Percentiles rank a stretch among this genome's conserved stretches.
Evolutionary conservation across 202 grass and related monocot species (phyloP).

Genomic region (Dendrocalamus latiflorus): DNA sequence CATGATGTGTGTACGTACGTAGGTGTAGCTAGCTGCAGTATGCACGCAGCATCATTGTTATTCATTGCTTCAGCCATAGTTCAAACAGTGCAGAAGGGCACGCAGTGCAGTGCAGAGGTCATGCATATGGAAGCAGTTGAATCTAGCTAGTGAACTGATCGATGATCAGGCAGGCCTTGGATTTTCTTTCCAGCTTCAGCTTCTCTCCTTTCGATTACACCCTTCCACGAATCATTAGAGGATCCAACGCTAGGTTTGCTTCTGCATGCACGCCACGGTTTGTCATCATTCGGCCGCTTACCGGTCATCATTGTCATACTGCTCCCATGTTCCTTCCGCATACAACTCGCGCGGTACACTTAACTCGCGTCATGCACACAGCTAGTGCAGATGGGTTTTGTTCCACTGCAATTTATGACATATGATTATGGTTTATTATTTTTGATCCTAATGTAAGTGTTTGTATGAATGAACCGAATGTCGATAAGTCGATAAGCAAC

Average conservation of each 20-base stretch:
- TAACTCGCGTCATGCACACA: neutral
- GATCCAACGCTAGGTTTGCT: slow-evolving; percentile 34
- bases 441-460: no score
- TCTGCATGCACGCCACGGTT: slow-evolving; percentile 1
- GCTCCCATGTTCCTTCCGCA: neutral
- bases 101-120: no score
- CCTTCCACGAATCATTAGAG: neutral
- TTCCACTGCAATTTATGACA: no score
- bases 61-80: slow-evolving; percentile 7
- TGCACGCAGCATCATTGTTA: neutral
- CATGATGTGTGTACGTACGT: neutral
- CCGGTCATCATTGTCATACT: neutral
- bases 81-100: neutral
- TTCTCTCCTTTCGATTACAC: no score
- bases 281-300: slow-evolving; percentile 37
- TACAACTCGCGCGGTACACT: neutral
- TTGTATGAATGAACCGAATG: no score
- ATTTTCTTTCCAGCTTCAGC: no score
- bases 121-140: slow-evolving; percentile 19
- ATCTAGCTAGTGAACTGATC: neutral
- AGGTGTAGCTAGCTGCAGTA: no score
- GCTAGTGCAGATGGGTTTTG: no score
- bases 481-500: no score
- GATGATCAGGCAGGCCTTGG: no score
- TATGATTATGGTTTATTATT: no score